These are phyloP conservation scores for Ceriops tagal DNA, from an alignment of 345 rosid species.

Conservation along the genomic window DNA sequence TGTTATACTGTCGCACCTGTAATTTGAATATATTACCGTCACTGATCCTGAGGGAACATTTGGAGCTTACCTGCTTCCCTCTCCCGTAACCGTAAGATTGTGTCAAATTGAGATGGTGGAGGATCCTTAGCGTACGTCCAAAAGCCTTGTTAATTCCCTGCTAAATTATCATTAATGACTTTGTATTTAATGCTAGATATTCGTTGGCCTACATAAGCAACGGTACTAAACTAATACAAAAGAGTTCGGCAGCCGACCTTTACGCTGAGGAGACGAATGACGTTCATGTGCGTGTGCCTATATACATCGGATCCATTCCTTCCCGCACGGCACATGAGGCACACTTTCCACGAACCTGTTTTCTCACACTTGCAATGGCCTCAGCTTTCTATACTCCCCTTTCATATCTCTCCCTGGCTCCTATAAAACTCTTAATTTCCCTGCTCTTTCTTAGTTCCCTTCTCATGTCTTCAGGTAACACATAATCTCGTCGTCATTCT, in stretches of 20 bases:
- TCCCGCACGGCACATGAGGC: not conserved
- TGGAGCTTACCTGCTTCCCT: not conserved
- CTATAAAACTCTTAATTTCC: not conserved
- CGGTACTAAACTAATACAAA: not conserved
- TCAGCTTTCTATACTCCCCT: not conserved
- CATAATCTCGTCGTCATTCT: too few species aligned
- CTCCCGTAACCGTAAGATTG: not conserved
- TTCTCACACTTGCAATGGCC: not conserved
- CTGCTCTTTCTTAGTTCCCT: not conserved
- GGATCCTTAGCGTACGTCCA: slow-evolving; percentile 1
- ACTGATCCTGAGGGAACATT: not conserved
- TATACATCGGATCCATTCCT: slow-evolving; percentile 7
- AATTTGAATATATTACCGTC: not conserved
- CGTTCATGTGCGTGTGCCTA: not conserved
- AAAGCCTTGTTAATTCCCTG: not conserved
- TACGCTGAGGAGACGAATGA: not conserved
- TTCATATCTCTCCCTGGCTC: slow-evolving; percentile 2
- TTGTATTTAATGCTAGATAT: too few species aligned
- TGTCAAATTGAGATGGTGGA: not conserved
- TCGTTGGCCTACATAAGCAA: not conserved
- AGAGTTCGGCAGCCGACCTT: not conserved
- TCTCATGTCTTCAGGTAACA: slow-evolving; percentile 11
- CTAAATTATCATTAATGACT: too few species aligned
- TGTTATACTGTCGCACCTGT: not conserved
- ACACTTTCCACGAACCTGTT: not conserved